Evolutionary conservation across 176 grass and related monocot genomes (phyloP), one percentile per base, ranked within the genome.

Genomic region (Oryza glaberrima): DNA sequence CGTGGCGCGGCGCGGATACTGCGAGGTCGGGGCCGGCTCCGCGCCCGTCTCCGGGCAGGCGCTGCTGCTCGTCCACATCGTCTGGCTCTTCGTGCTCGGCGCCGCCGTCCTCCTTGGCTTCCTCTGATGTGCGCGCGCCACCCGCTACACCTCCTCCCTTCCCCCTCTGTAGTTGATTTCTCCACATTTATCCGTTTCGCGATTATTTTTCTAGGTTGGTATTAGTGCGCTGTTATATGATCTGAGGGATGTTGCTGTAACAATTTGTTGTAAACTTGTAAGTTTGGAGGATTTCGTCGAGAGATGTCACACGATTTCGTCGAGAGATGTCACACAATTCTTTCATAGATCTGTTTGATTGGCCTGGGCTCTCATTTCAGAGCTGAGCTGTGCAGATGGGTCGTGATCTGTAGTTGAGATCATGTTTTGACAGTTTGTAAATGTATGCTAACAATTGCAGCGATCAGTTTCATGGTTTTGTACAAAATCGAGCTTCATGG

Each of bases 11-110:
- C 92, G 80, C 67, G 94, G 94, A 12, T 96, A 85, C 80, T 96
- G 94, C 87, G 88, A 93, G 89, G 91, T 96, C 78, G 92, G 89
- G 17, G 94, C 80, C 1, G 91, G 91, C 1, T 81, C 94, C 3
- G 84, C 91, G 23, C 83, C 91, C 72, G 86, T 96, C 38, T 96
- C 94, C 2, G 94, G 94, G 0, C 94, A 96, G 86, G 91, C 94
- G 51, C 85, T 96, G 43, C 86, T 93, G 85, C 94, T 96, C 70
- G 89, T 96, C 20, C 94, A 96, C 86, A 93, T 96, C 73, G 94
- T 96, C 74, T 96, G 94, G 94, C 94, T 96, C 68, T 89, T 96
- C 86, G 94, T 96, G 43, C 91, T 96, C 38, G 94, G 94, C 71
- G 92, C 90, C 30, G 91, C 88, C 30, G 91, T 96, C 72, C 94